Evolutionary conservation across 2,329 filamentous ascomycete genomes (phyloP), one percentile per base, ranked within the genome.

Genomic region (Hypoxylon sp.): DNA sequence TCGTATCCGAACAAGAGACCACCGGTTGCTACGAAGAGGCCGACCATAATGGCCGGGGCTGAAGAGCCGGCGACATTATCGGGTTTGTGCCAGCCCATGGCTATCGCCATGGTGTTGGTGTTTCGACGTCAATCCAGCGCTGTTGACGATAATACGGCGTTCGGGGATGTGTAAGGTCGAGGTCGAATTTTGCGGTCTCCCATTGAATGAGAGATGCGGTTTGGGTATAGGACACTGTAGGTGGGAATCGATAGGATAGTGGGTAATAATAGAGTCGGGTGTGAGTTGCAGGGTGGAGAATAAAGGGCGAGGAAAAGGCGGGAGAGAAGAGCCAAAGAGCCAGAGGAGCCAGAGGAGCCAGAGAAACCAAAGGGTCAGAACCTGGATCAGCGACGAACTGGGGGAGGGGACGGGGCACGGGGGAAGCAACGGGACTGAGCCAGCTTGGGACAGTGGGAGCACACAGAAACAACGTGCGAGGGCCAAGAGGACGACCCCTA

Each of bases 11-110:
- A 91, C 62, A 91, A 81, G 52, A 91, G 78, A 69, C 89, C 89
- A 74, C 88, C 89, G 60, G 86, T 88, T 67, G 89, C 88, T 71
- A 91, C 89, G 76, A 91, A 91, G 70, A 89, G 80, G 67, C 88
- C 88, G 77, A 91, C 85, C 85, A 91, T 87, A 77, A 91, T 89
- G 73, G 88, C 88, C 71, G 87, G 88, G 75, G 87, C 88, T 73
- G 90, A 88, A 73, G 88, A 90, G 77, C 90, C 90, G 75, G 89
- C 86, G 77, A 90, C 88, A 83, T 89, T 89, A 79, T 89, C 87
- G 77, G 90, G 90, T 81, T 91, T 91, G 72, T 87, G 88, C 87
- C 87, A 90, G 80, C 86, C 85, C 85, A 88, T 88, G 85, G 85
- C 85, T 77, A 85, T 83, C 75, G 85, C 85, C 85, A 87, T 88